Conservation (phyloP, 2,329 filamentous ascomycete species). For the Epichloe festucae region DNA sequence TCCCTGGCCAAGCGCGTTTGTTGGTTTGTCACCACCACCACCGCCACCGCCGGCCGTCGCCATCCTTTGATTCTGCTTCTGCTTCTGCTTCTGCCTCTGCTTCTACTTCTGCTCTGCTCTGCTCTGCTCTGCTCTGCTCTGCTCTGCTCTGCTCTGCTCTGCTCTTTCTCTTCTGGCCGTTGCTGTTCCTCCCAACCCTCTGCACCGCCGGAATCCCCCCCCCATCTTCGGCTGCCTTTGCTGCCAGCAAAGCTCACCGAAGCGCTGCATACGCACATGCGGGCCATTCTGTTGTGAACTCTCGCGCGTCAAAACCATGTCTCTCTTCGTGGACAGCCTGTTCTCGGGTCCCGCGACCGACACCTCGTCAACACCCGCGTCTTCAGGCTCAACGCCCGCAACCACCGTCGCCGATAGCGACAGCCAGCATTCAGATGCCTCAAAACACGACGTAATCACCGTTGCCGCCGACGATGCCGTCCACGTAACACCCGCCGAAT, state of each 20-base stretch:
- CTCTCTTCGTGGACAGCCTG: slow-evolving; percentile 22
- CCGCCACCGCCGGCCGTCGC: neutral
- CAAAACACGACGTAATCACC: slow-evolving; percentile 25
- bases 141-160: neutral
- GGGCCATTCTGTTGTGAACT: neutral
- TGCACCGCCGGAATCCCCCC: neutral
- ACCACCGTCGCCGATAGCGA: slow-evolving; percentile 51
- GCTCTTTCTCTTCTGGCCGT: neutral
- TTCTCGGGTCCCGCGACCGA: slow-evolving; percentile 21
- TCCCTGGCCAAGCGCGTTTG: neutral
- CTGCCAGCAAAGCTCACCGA: slow-evolving; percentile 5
- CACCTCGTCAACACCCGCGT: slow-evolving; percentile 38
- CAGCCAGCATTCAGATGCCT: slow-evolving; percentile 38
- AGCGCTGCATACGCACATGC: slow-evolving; percentile 3
- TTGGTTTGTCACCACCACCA: neutral
- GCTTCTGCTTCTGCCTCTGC: neutral
- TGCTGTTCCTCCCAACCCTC: neutral
- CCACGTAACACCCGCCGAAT: slow-evolving; percentile 8
- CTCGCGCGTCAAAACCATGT: slow-evolving; percentile 12
- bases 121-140: neutral
- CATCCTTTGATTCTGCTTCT: neutral
- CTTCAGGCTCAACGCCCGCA: slow-evolving; percentile 49
- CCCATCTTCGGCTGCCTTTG: slow-evolving; percentile 3
- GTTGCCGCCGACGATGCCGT: slow-evolving; percentile 16
- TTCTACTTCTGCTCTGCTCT: neutral